These are phyloP conservation scores for Globisporangium yorkense DNA, from an alignment of 352 stramenopile genomes.

Conservation along the genomic window DNA sequence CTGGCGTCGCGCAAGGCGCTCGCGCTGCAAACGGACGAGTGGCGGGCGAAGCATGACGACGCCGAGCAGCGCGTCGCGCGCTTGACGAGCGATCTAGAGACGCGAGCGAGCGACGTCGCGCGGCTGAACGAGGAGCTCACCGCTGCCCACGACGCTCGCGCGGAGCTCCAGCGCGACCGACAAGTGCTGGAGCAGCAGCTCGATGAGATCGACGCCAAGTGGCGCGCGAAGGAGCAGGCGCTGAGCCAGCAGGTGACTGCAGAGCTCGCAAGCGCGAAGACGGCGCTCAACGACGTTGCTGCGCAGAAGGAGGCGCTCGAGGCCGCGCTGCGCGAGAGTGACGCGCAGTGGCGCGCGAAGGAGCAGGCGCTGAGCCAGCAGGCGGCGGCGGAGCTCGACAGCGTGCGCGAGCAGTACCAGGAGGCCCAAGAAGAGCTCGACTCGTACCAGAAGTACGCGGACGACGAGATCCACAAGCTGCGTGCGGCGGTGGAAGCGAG, in stretches of 20 bases:
- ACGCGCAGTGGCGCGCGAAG: conserved; percentile 28
- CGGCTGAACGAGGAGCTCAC: not conserved
- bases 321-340: conserved; percentile 19
- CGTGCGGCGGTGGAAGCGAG: conserved; percentile 27
- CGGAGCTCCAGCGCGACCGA: conserved; percentile 1
- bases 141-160: not conserved
- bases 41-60: conserved; percentile 6
- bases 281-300: conserved; percentile 13
- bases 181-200: conserved; percentile 7
- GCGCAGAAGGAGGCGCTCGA: conserved; percentile 27
- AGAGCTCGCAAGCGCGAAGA: conserved; percentile 12
- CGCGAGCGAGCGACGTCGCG: no score
- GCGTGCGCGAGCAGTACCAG: conserved; percentile 32
- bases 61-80: conserved; percentile 1
- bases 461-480: conserved; percentile 47
- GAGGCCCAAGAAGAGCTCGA: conserved; percentile 48
- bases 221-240: conserved; percentile 3
- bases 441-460: conserved; percentile 39
- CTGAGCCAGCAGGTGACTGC: conserved; percentile 16
- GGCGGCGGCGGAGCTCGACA: conserved; percentile 25
- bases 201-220: conserved; percentile 8
- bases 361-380: conserved; percentile 29
- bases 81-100: conserved; percentile 2
- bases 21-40: conserved; percentile 20
- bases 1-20: conserved; percentile 18